Base-by-base conservation (phyloP, 768 basidiomycete species). In the Boletales sp. region DNA sequence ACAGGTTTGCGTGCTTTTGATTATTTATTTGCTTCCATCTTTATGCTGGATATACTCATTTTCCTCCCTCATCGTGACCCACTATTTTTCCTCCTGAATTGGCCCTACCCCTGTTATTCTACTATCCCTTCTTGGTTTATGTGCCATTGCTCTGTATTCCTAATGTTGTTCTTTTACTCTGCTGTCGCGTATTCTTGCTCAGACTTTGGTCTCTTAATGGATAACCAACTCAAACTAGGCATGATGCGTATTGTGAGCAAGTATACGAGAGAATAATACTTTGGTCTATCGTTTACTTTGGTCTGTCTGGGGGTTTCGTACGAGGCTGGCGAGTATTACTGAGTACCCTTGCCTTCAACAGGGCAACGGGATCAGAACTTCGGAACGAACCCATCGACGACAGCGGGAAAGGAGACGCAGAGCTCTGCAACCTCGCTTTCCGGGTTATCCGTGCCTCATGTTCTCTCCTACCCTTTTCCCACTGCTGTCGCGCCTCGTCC, bases 401-500 rank as follows among this genome's bases (percentile, higher is more conserved):
- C 44, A 59, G 35, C 34, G 60, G 38, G 62, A 47, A 59, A 48
- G 64, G 53, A 53, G 54, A 34, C 5, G 61, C 48, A 3, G 67
- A 62, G 40, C 69, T 62, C 32, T 66, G 57, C 8, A 78, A 50
- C 56, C 71, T 79, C 46, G 77, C 76, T 45, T 76, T 74, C 63
- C 84, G 84, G 17, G 56, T 76, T 32, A 78, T 74, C 35, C 70
- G 69, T 14, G 64, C 64, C 33, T 70, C 71, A 33, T 79, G 58
- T 32, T 81, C 79, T 48, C 69, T 68, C 59, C 78, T 74, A 32
- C 74, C 80, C 63, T 64, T 74, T 47, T 68, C 65, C 86, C 89
- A 87, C 58, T 80, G 74, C 48, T 78, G 74, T 49, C 79, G 82
- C 13, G 88, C 90, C 47, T 80, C 78, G 33, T 77, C 69, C 51